Conservation (phyloP, 2,329 filamentous ascomycete species). For the Lachnellula cervina region DNA sequence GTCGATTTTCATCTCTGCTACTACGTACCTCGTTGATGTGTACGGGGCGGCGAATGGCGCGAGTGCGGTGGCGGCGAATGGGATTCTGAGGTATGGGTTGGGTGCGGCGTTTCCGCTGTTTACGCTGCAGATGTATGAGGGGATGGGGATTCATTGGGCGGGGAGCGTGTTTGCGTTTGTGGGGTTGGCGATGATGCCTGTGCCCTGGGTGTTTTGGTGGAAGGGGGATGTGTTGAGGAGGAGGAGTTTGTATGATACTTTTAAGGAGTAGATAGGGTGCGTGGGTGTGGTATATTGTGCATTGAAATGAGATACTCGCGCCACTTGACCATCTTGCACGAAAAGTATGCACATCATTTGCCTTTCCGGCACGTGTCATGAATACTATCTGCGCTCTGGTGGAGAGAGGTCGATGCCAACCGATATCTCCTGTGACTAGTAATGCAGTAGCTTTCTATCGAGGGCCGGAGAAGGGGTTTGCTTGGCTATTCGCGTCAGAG, state of each 20-base stretch:
- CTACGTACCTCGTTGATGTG: constrained; percentile 25
- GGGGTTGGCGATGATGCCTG: constrained; percentile 35
- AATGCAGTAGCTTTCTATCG: constrained; percentile 9
- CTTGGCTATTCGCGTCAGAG: constrained; percentile 11
- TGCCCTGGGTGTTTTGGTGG: constrained; percentile 41
- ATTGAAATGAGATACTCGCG: too few relatives aligned
- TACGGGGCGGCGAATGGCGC: constrained; percentile 21
- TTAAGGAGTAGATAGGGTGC: constrained; percentile 8
- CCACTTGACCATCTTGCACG: constrained; percentile 10
- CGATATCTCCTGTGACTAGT: constrained; percentile 8
- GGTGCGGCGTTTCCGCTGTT: constrained; percentile 29
- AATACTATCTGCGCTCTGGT: constrained; percentile 11
- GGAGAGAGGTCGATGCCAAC: constrained; percentile 8
- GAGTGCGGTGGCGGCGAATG: constrained; percentile 28
- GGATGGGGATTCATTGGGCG: constrained; percentile 39
- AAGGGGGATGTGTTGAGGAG: constrained; percentile 34
- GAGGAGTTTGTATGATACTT: constrained; percentile 29
- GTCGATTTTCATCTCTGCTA: constrained; percentile 43
- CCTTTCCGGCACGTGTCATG: constrained; percentile 5
- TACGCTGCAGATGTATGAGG: constrained; percentile 44
- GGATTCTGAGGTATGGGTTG: constrained; percentile 24
- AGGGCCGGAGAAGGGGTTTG: constrained; percentile 12
- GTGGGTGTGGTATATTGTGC: too few relatives aligned
- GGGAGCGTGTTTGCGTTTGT: constrained; percentile 40
- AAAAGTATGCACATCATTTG: constrained; percentile 3